Evolutionary conservation across 441 rosid species (phyloP), one percentile per base, ranked within the genome.

Genomic region (Lepidium campestre): DNA sequence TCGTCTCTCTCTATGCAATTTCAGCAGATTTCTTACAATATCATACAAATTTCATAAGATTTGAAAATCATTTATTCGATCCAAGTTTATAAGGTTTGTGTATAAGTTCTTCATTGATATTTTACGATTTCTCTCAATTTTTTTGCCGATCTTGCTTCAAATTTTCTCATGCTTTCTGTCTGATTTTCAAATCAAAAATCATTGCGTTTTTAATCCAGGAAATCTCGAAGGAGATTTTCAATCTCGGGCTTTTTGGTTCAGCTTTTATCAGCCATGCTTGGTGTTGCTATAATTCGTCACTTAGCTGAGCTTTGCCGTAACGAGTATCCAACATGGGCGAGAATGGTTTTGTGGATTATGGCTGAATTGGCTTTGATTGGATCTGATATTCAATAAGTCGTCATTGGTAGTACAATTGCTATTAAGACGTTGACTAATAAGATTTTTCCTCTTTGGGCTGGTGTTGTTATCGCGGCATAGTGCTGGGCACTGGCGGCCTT

Each of bases 241-340:
- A 75, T 81, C 97, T 0, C 90, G 84, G 98, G 98, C 9, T 82
- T 92, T 4, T 72, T 92, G 57, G 89, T 92, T 35, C 98, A 92
- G 88, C 86, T 92, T 10, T 70, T 92, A 14, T 56, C 98, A 12
- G 98, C 91, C 7, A 77, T 96, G 77, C 85, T 93, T 6, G 97
- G 97, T 8, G 97, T 93, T 32, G 95, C 86, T 10, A 87, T 97
- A 8, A 96, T 96, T 20, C 77, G 81, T 23, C 97, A 93, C 70
- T 83, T 93, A 62, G 98, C 97, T 15, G 98, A 93, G 89, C 84
- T 85, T n/a, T 93, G 97, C 44, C 82, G 97, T 20, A 96, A 90
- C n/a, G 96, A 93, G 80, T 93, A 93, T 72, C 97, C 98, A 1
- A 23, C 71, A 25, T 93, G 98, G 98, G 96, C 97, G 1, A 27